Base-by-base conservation (phyloP, 257 asterid genomes). In the Nicotiana noctiflora region DNA sequence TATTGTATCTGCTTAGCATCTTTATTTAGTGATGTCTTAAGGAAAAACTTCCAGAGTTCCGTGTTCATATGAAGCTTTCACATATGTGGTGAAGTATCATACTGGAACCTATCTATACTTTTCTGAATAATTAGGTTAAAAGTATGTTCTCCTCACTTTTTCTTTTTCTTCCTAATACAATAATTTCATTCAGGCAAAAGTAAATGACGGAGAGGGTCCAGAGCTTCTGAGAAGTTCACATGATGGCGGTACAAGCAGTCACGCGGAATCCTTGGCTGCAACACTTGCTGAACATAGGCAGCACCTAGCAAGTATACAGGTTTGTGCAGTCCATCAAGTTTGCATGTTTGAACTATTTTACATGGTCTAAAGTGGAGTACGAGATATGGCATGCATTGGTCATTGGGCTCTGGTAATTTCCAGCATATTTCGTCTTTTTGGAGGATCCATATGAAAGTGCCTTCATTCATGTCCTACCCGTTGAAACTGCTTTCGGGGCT, bases 241-340 rank as follows among this genome's bases (percentile, higher is more conserved):
- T 79, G 93, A 91, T 80, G 92, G 90, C 81, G 91, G 92, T 84
- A 82, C 88, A 76, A 88, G 94, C 59, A 90, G 97, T 85, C 99
- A 95, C 83, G 92, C 97, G 40, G 98, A 93, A 83, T 92, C 97
- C 67, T 89, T 95, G 91, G 90, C 92, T 32, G 89, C 96, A 67
- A 95, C 99, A 37, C 97, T 95, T 83, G 81, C 96, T 68, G 99
- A 95, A 87, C 99, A 93, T 83, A 85, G 86, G 83, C 99, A 95
- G 86, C 98, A 95, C 86, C 90, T 93, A 60, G 97, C 97, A 79
- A 95, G 99, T 90, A 93, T 95, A 87, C 99, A 95, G 98, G 99
- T 93, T 74, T 25, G 79, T 74, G 59, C 44, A 74, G 61, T 25
- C 25, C 52, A 25, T 74, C 25, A 74, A 49, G 51, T 72, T 25